A percentile compares a stretch with the other conserved stretches of the same genome.
Conservation (phyloP, 2,329 filamentous ascomycete species). For the Diaporthe vexans region DNA sequence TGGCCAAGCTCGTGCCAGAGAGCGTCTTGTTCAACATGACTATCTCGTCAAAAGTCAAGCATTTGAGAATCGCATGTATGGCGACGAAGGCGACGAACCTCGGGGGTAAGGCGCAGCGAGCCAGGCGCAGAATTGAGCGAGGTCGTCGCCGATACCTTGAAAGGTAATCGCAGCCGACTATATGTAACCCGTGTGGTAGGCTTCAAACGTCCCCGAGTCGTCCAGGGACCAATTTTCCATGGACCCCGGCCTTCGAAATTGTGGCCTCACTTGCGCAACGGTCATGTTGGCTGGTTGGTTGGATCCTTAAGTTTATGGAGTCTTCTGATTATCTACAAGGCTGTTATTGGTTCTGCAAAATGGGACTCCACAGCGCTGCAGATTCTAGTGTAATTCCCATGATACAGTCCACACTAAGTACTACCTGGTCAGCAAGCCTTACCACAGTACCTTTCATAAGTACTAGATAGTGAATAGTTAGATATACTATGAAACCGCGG, state of each 20-base stretch:
- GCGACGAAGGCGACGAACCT: neutral
- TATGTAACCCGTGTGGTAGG: neutral
- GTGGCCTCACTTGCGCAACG: conserved; percentile 4
- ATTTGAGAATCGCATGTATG: neutral
- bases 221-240: conserved; percentile 9
- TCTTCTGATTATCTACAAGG: conserved; percentile 2
- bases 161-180: neutral
- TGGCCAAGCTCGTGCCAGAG: neutral
- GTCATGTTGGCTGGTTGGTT: conserved; percentile 8
- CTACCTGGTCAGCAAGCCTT: no score
- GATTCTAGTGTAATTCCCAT: conserved; percentile 8
- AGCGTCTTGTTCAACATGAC: conserved; percentile 4
- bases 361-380: conserved; percentile 2
- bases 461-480: no score
- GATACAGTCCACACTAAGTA: neutral
- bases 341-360: conserved; percentile 1
- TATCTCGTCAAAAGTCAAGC: neutral
- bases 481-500: no score
- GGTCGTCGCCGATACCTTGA: neutral
- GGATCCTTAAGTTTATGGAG: conserved; percentile 14
- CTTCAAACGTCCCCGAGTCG: neutral
- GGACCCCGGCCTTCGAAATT: conserved; percentile 5
- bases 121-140: conserved; percentile 4
- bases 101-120: conserved; percentile 6
- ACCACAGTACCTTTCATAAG: no score